A percentile compares a stretch with the other conserved stretches of the same genome.
Evolutionary conservation across 345 rosid genomes (phyloP).

Genomic region (Arabidopsis suecica): DNA sequence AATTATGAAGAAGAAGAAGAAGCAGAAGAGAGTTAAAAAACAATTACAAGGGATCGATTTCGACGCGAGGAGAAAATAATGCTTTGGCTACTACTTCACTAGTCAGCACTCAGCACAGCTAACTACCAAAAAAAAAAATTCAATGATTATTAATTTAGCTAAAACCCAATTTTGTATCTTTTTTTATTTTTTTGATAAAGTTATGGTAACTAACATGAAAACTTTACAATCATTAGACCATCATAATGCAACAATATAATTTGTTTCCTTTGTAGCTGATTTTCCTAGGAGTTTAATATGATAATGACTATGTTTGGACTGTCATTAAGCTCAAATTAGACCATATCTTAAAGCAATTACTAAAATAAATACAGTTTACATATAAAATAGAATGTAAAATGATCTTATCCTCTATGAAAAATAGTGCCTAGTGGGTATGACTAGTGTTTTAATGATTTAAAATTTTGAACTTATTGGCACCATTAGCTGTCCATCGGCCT

Average conservation of each 20-base stretch:
- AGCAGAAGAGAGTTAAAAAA: not conserved
- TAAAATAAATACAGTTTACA: not conserved
- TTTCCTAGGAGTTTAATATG: not conserved
- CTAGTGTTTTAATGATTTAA: slow-evolving; percentile 19
- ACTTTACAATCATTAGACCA: too few species aligned
- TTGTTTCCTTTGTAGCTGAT: slow-evolving; percentile 15
- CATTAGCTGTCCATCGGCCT: slow-evolving; percentile 40
- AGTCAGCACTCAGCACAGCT: slow-evolving; percentile 12
- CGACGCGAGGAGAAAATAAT: slow-evolving; percentile 31
- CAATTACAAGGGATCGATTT: not conserved
- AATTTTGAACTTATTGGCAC: slow-evolving; percentile 17
- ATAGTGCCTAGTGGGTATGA: slow-evolving; percentile 29
- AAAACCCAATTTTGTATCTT: too few species aligned
- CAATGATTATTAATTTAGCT: too few species aligned
- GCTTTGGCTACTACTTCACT: slow-evolving; percentile 29
- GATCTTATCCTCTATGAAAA: slow-evolving; percentile 16
- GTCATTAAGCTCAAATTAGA: not conserved
- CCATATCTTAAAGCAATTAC: slow-evolving; percentile 21
- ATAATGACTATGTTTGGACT: slow-evolving; percentile 14
- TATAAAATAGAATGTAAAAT: slow-evolving; percentile 7
- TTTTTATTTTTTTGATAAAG: too few species aligned
- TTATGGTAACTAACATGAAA: not conserved
- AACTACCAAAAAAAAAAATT: not conserved
- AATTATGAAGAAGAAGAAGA: not conserved
- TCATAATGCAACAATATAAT: not conserved